Base-by-base conservation (phyloP, 2,329 filamentous ascomycete species). In the Monilinia fructicola region DNA sequence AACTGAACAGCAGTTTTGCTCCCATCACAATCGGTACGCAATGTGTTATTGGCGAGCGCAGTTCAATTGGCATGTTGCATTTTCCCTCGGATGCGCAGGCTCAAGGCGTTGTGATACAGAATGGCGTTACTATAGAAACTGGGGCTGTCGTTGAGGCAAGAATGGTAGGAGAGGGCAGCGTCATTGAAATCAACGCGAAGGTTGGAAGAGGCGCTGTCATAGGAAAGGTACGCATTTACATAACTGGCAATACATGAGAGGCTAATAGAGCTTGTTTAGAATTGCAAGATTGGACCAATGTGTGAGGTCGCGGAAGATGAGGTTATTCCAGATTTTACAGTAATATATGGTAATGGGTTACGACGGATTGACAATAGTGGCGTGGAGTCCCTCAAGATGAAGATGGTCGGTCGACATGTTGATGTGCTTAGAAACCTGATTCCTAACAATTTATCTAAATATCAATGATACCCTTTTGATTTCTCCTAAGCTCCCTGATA, bases 1-100 rank as follows among this genome's bases (percentile, higher is more conserved):
- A 89, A 69, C 84, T 97, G 66, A 90, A 93, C 74, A 90, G 94
- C 11, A 87, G 87, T 67, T 83, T 89, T 62, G 92, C 92, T 5
- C 89, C 92, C 54, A 87, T 98, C 71, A 87, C 88, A 38, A 85
- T 96, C 68, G 93, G 93, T 35, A 87, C 91, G 67, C 87, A 90
- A 63, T 95, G 91, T 73, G 90, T 97, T 55, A 83, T 98, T 54
- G 87, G 90, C 72, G 95, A 98, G 79, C 81, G 86, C 67, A 78
- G 83, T 11, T 79, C 82, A 28, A 76, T 91, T 21, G 87, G 87
- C 21, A 71, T 80, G 10, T 77, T 81, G n/a, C 79, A 77, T 23
- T 67, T 72, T 14, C 67, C 71, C 14, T 38, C 54, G n/a, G 67
- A 68, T 14, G 67, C 67, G n/a, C 70, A 75, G 46, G 59, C 55